These are phyloP conservation scores for Trichothecium roseum DNA, from an alignment of 2,329 filamentous ascomycete genomes.

Conservation along the genomic window DNA sequence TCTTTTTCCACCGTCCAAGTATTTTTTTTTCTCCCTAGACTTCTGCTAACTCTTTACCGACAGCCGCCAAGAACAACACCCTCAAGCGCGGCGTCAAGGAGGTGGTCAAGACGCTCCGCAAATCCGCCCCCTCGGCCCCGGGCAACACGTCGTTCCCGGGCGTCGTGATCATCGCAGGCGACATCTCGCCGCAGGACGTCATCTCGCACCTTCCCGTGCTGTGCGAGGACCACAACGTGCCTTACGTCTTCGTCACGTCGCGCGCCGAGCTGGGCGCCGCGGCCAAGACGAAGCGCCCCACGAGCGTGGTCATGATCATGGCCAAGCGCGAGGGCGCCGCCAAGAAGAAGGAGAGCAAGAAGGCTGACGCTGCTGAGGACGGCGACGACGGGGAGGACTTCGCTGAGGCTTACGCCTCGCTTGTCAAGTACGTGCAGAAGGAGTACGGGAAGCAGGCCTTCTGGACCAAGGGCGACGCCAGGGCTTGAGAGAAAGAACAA, in stretches of 20 bases:
- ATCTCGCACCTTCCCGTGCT: constrained; percentile 96
- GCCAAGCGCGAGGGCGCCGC: constrained; percentile 40
- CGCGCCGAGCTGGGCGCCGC: constrained; percentile 90
- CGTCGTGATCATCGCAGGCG: constrained; percentile 86
- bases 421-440: constrained; percentile 58
- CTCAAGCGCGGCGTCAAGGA: constrained; percentile 98
- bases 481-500: constrained; percentile 9
- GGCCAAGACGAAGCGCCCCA: constrained; percentile 90
- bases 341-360: constrained; percentile 34
- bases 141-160: constrained; percentile 54
- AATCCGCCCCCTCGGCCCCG: constrained; percentile 64
- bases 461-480: constrained; percentile 30
- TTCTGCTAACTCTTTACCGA: no score
- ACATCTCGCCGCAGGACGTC: constrained; percentile 97
- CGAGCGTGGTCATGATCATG: constrained; percentile 86
- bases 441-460: constrained; percentile 49
- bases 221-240: constrained; percentile 95
- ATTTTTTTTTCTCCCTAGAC: no score
- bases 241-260: constrained; percentile 89
- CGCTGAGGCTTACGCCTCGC: constrained; percentile 51
- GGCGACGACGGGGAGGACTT: constrained; percentile 49
- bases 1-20: constrained; percentile 9
- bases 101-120: constrained; percentile 95
- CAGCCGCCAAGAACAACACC: constrained; percentile 89
- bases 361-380: constrained; percentile 31